Conservation (phyloP, 78 protist species). For the Dictyostelium discoideum region dicty_2.7 NC_007088.5:5781501-5782000, state of each 20-base stretch:
- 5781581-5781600: constrained; percentile 63
- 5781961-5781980: constrained; percentile 93
- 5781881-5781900: constrained; percentile 96
- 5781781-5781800: constrained; percentile 99
- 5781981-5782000: constrained; percentile 77
- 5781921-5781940: constrained; percentile 90
- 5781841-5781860: constrained; percentile 90
- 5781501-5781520: constrained; percentile 90
- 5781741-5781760: constrained; percentile 97
- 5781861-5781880: constrained; percentile 98
- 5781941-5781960: constrained; percentile 90
- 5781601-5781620: constrained; percentile 71
- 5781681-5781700: constrained; percentile 97
- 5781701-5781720: constrained; percentile 99
- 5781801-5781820: constrained; percentile 98
- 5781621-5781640: constrained; percentile 86
- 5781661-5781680: constrained; percentile 92
- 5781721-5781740: constrained; percentile 97
- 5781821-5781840: constrained; percentile 69
- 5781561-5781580: neutral
- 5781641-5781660: constrained; percentile 84
- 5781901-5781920: constrained; percentile 64
- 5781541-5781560: constrained; percentile 63
- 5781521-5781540: constrained; percentile 59
- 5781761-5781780: constrained; percentile 90